Conservation (phyloP, 495 filamentous ascomycete species). For the Talaromyces thailandensis region DNA sequence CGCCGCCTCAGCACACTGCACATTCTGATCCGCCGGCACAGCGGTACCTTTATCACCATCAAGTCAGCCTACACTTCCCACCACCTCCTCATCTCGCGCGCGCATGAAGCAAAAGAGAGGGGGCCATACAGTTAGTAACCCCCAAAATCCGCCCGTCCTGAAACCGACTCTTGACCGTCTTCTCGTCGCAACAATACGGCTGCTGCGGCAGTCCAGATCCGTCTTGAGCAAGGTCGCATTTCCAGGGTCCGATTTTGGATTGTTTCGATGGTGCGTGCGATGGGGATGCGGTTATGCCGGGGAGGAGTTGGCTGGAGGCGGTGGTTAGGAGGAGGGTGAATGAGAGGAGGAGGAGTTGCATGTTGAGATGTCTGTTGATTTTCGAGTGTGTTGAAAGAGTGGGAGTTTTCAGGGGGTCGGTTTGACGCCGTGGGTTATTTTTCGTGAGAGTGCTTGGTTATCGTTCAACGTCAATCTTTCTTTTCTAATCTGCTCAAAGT, state of each 20-base stretch:
- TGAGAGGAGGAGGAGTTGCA: neutral
- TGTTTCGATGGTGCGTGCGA: slow-evolving; percentile 18
- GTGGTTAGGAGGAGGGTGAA: slow-evolving; percentile 16
- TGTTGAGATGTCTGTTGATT: neutral
- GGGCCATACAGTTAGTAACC: neutral
- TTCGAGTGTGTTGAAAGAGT: neutral
- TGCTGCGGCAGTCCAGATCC: slow-evolving; percentile 25
- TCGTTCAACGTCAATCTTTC: too few species aligned
- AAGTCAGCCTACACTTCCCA: neutral
- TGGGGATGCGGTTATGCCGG: slow-evolving; percentile 14
- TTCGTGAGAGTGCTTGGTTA: neutral
- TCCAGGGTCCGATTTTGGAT: slow-evolving; percentile 7
- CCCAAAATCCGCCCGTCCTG: slow-evolving; percentile 1
- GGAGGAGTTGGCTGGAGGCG: slow-evolving; percentile 10
- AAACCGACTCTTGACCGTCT: slow-evolving; percentile 20
- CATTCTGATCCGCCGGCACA: slow-evolving; percentile 5
- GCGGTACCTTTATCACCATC: neutral
- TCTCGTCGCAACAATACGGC: slow-evolving; percentile 30
- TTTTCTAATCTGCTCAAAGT: neutral
- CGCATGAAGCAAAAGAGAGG: neutral
- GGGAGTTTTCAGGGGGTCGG: neutral
- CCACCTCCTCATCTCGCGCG: too few species aligned
- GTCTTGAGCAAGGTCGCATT: slow-evolving; percentile 25
- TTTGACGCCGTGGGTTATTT: neutral
- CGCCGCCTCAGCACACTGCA: slow-evolving; percentile 1